Evolutionary conservation across 495 filamentous ascomycete genomes (phyloP), one percentile per base, ranked within the genome.

Genomic region (Aspergillus saccharolyticus): DNA sequence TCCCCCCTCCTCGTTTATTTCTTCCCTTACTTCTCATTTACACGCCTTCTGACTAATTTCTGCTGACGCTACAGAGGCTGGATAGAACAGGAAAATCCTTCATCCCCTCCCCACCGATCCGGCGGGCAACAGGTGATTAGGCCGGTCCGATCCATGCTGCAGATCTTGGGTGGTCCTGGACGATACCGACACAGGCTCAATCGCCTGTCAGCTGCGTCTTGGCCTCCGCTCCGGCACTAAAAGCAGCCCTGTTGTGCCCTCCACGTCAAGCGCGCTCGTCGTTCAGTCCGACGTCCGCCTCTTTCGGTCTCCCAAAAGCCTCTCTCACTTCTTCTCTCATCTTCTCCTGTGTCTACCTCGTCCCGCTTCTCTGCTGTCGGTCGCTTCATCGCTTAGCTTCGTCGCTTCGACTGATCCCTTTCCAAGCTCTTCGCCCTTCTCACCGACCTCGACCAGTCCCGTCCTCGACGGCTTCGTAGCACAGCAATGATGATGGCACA

Each of bases 401-500:
- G 12, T 39, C 18, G 18, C 18, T 30, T 12, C 21, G 44, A 15
- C 24, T 58, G 33, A 20, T 12, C 57, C 28, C 14, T 16, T 57
- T 42, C 24, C 24, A 14, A 39, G 14, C 53, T 21, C 33, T 42
- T 58, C 17, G 19, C 30, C 54, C 47, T 51, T 56, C 57, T 60
- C 48, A 33, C 55, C 43, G 52, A 63, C 47, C 19, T 0, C 18
- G 52, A 47, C 58, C 64, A 66, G 63, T 69, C 64, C 62, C 61
- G 61, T 67, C 59, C 44, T 71, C 61, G 72, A 64, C 67, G 68
- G 70, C 68, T 70, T 67, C 65, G 67, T 68, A 56, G 65, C 59
- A 82, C 82, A 82, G 88, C 87, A 83, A 83, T 84, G 66, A 86
- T 83, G 76, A 85, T 90, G 77, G 78, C 80, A 65, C 85, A 85